Evolutionary conservation across 1,284 basidiomycete species (phyloP), one percentile per base, ranked within the genome.

Genomic region (Microbotryomycetes sp.): DNA sequence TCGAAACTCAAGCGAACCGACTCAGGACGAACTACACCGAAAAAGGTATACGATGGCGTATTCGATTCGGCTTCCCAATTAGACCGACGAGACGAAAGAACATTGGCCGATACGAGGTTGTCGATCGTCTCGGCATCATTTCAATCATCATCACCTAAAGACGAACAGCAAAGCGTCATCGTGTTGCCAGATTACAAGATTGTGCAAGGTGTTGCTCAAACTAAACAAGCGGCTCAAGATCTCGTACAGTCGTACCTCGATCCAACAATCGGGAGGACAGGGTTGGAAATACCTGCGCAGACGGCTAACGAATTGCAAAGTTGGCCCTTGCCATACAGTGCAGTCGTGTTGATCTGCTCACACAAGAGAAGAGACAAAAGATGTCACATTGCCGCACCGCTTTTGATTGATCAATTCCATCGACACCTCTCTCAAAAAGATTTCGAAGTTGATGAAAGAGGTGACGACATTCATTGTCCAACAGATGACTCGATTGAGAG

Each of bases 101-200:
- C 82, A 28, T 70, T 79, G 22, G 81, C 83, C 58, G 79, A 82
- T 3, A 80, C 78, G 16, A 79, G 80, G 42, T 80, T 89, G 59
- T 85, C 87, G 6, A 85, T 92, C 54, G 80, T 90, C 30, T 87
- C 92, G 71, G 87, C 88, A 48, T 89, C 86, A 69, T 88, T 92
- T 72, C 79, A 79, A 53, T 83, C 85, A 14, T 74, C 87, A 51
- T 82, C 80, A 46, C 79, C 42, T 12, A 46, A 59, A 30, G 80
- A 86, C 68, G 76, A 81, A 56, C 80, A 82, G 56, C 74, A 79
- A 64, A 87, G 86, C 0, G 86, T 90, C 19, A 80, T 97, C 54
- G 82, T 96, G 1, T 85, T 97, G 71, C 92, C 92, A 4, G 92
- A 97, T 76, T 96, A 86, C 79, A 90, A 85, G 69, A 80, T 90